phyloP scores from a whole-genome alignment of 2,329 filamentous ascomycete genomes.

The Cercospora beticola region DNA sequence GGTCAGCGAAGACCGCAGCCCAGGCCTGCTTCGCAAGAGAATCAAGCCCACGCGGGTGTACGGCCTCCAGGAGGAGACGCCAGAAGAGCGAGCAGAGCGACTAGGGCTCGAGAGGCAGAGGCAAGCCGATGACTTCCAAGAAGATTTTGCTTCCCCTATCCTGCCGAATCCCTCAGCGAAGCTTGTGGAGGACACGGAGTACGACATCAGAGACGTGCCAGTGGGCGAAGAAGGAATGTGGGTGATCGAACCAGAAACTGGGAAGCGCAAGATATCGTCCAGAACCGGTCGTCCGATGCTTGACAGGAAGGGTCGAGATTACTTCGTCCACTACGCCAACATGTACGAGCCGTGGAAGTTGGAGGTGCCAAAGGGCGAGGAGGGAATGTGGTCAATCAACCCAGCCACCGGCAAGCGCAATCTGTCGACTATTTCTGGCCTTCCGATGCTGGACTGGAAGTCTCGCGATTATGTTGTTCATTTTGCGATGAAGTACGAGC shows the following conservation, averaged over 20 bases:
- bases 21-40: background rate
- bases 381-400: slow-evolving; percentile 3
- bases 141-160: background rate
- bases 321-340: background rate
- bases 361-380: background rate
- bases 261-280: background rate
- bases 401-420: background rate
- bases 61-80: background rate
- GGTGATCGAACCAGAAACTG: background rate
- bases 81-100: background rate
- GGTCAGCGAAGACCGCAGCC: background rate
- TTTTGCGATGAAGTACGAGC: background rate
- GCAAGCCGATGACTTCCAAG: background rate
- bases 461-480: background rate
- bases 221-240: slow-evolving; percentile 5
- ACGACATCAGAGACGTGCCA: slow-evolving; percentile 1
- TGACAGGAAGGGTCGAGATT: slow-evolving; percentile 2
- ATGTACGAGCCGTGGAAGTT: slow-evolving; percentile 1
- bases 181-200: background rate
- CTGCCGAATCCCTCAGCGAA: background rate
- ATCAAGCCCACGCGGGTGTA: background rate
- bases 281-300: background rate
- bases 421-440: background rate
- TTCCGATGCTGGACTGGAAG: slow-evolving; percentile 1
- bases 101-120: background rate